Conservation (phyloP, 345 rosid genomes). For the Moricandia moricandioides region DNA sequence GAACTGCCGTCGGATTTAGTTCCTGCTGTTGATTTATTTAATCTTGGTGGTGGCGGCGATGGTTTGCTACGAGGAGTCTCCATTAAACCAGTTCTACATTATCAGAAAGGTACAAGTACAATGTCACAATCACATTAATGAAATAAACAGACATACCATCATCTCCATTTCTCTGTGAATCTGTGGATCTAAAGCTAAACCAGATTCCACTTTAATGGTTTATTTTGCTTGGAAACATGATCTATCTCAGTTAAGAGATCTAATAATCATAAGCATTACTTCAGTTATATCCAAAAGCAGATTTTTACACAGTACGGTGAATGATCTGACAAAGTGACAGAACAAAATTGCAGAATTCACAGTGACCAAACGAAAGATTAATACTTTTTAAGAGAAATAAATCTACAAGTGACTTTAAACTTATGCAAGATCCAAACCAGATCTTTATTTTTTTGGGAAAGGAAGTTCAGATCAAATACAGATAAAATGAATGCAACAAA, state of each 20-base stretch:
- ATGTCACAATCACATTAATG: constrained; percentile 48
- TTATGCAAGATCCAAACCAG: constrained; percentile 24
- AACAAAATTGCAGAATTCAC: neutral
- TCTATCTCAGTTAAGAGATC: constrained; percentile 6
- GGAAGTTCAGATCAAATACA: constrained; percentile 8
- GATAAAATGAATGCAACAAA: constrained; percentile 7
- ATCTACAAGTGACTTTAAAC: neutral
- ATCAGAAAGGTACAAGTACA: constrained; percentile 38
- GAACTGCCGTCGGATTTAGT: constrained; percentile 63
- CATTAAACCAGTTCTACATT: constrained; percentile 60
- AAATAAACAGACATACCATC: constrained; percentile 23
- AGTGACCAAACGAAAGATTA: constrained; percentile 3
- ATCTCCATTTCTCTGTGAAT: neutral
- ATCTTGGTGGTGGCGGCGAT: constrained; percentile 64
- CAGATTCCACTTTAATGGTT: neutral
- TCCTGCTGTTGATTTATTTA: constrained; percentile 49
- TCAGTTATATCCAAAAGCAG: neutral
- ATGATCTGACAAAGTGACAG: neutral
- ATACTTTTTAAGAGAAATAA: neutral
- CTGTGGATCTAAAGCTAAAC: neutral
- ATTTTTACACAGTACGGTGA: neutral
- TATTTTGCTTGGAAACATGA: neutral
- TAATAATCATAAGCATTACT: neutral
- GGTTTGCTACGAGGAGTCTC: constrained; percentile 80
- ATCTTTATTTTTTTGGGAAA: neutral